Evolutionary conservation across 2,329 filamentous ascomycete species (phyloP).

Genomic region (Thielaviopsis populi): DNA sequence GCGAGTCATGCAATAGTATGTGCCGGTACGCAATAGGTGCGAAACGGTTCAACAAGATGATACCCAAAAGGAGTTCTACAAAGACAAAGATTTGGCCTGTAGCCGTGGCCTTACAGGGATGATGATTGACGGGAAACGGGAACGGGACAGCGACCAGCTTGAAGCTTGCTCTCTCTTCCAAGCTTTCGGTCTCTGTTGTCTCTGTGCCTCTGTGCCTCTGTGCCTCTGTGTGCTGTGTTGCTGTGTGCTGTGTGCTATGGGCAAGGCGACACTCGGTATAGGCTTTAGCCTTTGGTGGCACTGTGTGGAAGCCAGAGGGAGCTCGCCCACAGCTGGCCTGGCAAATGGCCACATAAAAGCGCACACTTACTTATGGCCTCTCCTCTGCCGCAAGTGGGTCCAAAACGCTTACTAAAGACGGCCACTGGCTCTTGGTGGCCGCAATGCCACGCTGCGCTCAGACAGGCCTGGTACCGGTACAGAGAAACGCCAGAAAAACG

Average conservation of each 20-base stretch:
- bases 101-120: constrained; percentile 1
- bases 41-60: not conserved
- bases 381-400: not conserved
- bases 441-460: not conserved
- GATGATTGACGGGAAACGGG: not conserved
- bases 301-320: not conserved
- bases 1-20: not conserved
- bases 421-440: not conserved
- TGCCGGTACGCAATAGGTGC: not conserved
- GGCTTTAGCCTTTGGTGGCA: no score
- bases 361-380: not conserved
- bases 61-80: not conserved
- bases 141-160: not conserved
- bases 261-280: no score
- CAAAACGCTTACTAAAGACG: not conserved
- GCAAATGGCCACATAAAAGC: not conserved
- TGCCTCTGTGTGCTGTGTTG: no score
- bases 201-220: not conserved
- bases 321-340: not conserved
- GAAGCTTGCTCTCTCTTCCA: not conserved
- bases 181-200: no score
- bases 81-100: not conserved
- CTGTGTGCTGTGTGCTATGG: not conserved
- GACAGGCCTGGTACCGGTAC: constrained; percentile 9
- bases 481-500: not conserved